These are phyloP conservation scores for Oryza glumipatula DNA, from an alignment of 176 grass and related monocot genomes.

Conservation along the genomic window DNA sequence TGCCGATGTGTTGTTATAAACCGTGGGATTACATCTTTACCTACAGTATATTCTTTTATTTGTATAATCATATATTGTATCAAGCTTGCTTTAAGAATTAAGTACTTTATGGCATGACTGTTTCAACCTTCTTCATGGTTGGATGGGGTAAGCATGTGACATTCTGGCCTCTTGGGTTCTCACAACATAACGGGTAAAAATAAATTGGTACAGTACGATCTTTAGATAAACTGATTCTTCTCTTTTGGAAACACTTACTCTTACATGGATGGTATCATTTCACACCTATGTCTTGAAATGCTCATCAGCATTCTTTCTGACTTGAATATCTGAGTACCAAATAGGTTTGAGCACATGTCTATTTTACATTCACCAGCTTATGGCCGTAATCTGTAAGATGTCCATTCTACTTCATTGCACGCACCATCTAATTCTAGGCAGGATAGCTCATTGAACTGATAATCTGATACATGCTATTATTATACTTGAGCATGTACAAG, in stretches of 20 bases:
- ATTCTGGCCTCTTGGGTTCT: not conserved
- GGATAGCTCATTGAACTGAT: not conserved
- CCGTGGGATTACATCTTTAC: slow-evolving; percentile 33
- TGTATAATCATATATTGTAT: slow-evolving; percentile 58
- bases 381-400: slow-evolving; percentile 5
- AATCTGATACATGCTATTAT: not conserved
- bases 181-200: not conserved
- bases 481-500: not conserved
- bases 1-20: slow-evolving; percentile 37
- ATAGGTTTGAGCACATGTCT: slow-evolving; percentile 13
- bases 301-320: not conserved
- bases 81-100: slow-evolving; percentile 39
- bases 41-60: slow-evolving; percentile 56
- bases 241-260: not conserved
- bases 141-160: not conserved
- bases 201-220: not conserved
- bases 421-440: not conserved
- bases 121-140: slow-evolving; percentile 2
- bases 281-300: not conserved
- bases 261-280: slow-evolving; percentile 6
- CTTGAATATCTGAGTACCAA: not conserved
- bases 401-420: not conserved
- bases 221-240: slow-evolving; percentile 6
- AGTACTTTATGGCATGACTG: slow-evolving; percentile 2
- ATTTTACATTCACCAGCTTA: not conserved